Evolutionary conservation across 2,329 filamentous ascomycete species (phyloP).

Genomic region (Ceratocystis cacaofunesta): DNA sequence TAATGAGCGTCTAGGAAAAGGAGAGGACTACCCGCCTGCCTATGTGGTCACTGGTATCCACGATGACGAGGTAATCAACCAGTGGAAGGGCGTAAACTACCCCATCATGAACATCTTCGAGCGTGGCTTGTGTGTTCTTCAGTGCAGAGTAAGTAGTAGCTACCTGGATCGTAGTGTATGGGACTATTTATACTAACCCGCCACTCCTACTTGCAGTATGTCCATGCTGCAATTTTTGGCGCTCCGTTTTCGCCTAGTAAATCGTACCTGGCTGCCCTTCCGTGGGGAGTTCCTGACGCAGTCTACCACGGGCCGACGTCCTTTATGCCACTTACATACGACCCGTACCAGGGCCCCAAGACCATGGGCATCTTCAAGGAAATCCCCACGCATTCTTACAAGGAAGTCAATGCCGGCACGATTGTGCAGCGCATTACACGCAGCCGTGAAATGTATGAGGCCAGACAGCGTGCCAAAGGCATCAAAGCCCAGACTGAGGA

Average conservation of each 20-base stretch:
- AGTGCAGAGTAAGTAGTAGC: slow-evolving; percentile 60
- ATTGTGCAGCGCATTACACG: slow-evolving; percentile 85
- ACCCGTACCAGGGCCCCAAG: slow-evolving; percentile 70
- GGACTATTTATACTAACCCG: background rate
- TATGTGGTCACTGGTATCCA: slow-evolving; percentile 91
- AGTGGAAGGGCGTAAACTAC: slow-evolving; percentile 95
- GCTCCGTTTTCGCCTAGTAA: slow-evolving; percentile 78
- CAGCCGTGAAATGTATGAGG: slow-evolving; percentile 77
- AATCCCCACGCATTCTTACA: slow-evolving; percentile 62
- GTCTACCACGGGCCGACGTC: slow-evolving; percentile 95
- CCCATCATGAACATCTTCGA: slow-evolving; percentile 99
- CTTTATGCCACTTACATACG: slow-evolving; percentile 69
- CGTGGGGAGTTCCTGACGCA: slow-evolving; percentile 57
- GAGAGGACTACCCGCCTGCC: slow-evolving; percentile 62
- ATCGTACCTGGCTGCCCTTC: slow-evolving; percentile 59
- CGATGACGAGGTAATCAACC: slow-evolving; percentile 87
- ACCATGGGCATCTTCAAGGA: slow-evolving; percentile 71
- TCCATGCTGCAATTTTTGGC: slow-evolving; percentile 76
- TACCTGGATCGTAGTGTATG: background rate
- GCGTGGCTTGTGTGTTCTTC: slow-evolving; percentile 83
- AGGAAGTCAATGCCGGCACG: slow-evolving; percentile 77
- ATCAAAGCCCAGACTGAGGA: slow-evolving; percentile 69
- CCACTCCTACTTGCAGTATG: slow-evolving; percentile 42
- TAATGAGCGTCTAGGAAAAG: slow-evolving; percentile 47
- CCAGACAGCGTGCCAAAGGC: slow-evolving; percentile 76